Evolutionary conservation across 2,329 filamentous ascomycete genomes (phyloP).

Genomic region (Xylaria sp.): DNA sequence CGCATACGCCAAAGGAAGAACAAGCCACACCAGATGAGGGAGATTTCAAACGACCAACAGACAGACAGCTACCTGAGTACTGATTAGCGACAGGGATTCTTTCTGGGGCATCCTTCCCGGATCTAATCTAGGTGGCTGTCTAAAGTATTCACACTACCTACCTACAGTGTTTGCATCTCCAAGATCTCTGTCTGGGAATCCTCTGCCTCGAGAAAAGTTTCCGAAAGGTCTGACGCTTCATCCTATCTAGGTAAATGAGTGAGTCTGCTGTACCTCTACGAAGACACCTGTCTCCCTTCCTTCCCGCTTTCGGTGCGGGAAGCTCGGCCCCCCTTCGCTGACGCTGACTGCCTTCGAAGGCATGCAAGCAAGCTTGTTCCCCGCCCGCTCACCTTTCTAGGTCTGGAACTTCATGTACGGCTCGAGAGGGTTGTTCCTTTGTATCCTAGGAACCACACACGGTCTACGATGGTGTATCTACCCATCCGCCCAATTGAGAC

Average conservation of each 20-base stretch:
- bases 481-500: not conserved
- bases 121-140: not conserved
- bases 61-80: not conserved
- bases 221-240: not conserved
- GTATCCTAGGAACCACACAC: not conserved
- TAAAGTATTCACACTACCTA: not conserved
- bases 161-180: not conserved
- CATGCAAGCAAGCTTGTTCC: not conserved
- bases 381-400: not conserved
- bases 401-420: constrained; percentile 11
- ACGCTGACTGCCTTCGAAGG: not conserved
- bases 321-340: constrained; percentile 5
- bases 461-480: not conserved
- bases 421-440: constrained; percentile 13
- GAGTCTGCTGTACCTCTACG: not conserved
- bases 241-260: not conserved
- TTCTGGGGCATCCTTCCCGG: not conserved
- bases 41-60: not conserved
- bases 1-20: not conserved
- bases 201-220: not conserved
- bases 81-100: not conserved
- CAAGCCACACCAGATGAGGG: not conserved
- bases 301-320: not conserved
- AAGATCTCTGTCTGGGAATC: not conserved
- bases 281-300: not conserved